Evolutionary conservation across 2,329 filamentous ascomycete species (phyloP).

Genomic region (Dissoconium aciculare): DNA sequence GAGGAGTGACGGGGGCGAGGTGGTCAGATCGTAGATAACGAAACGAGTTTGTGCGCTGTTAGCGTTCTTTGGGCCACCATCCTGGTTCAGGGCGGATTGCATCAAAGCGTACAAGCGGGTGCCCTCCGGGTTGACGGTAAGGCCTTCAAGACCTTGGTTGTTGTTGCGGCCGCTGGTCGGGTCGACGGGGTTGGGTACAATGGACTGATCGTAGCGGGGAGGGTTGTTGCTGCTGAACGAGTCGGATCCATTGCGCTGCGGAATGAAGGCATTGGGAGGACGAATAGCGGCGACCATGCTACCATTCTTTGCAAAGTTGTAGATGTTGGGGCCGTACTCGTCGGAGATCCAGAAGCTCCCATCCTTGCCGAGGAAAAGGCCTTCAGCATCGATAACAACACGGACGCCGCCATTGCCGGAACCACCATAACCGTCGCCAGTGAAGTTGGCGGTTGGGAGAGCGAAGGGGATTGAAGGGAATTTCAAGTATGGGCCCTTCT

Average conservation of each 20-base stretch:
- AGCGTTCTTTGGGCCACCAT: slow-evolving; percentile 42
- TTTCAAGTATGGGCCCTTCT: slow-evolving; percentile 34
- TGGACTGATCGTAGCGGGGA: slow-evolving; percentile 41
- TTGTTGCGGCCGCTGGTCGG: slow-evolving; percentile 50
- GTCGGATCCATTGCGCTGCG: slow-evolving; percentile 44
- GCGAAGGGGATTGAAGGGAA: slow-evolving; percentile 43
- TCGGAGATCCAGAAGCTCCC: slow-evolving; percentile 55
- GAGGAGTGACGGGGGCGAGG: slow-evolving; percentile 26
- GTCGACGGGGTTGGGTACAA: slow-evolving; percentile 38
- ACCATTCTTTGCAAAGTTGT: slow-evolving; percentile 46
- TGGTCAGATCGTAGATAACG: slow-evolving; percentile 47
- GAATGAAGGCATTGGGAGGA: slow-evolving; percentile 50
- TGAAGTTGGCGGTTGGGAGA: slow-evolving; percentile 48
- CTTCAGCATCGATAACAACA: slow-evolving; percentile 51
- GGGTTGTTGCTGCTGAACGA: slow-evolving; percentile 51
- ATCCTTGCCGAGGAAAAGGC: slow-evolving; percentile 45
- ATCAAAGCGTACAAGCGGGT: slow-evolving; percentile 50
- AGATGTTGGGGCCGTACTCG: slow-evolving; percentile 57
- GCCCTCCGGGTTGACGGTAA: slow-evolving; percentile 48
- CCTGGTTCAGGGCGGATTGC: slow-evolving; percentile 49
- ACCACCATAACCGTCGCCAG: slow-evolving; percentile 53
- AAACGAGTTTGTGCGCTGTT: slow-evolving; percentile 45
- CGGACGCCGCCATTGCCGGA: slow-evolving; percentile 43
- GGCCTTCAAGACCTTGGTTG: slow-evolving; percentile 61
- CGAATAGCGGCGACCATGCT: slow-evolving; percentile 48